Evolutionary conservation across 73 alveolate genomes (phyloP), one percentile per base, ranked within the genome.

Genomic region (Paramecium pentaurelia): DNA sequence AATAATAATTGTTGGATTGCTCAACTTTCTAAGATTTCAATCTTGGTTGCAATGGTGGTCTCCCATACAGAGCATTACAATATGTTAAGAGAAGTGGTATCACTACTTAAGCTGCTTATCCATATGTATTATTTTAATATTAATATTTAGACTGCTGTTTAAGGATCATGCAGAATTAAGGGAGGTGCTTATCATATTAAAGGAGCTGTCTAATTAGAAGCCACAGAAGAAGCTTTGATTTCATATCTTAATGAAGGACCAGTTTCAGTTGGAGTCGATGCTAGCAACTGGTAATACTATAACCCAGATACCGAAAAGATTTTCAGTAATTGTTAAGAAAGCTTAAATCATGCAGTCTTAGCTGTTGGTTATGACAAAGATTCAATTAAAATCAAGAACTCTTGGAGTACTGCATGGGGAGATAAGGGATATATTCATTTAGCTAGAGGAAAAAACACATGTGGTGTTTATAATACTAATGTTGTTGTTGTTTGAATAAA

Each of bases 21-120:
- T 93, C 98, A 18, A 75, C 83, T 47, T 86, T 51, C 86, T 92
- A 68, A 25, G 96, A 97, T 20, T 40, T 71, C 40, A 93, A 96
- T 80, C 93, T 95, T 12, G 98, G 98, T 27, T 96, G 98, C 96
- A 86, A 64, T 86, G 98, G 98, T 64, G 98, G 98, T 71, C 88
- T 88, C 59, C 93, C 93, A 93, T 92, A 70, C 58, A 51, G 92
- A 58, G 98, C 97, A 22, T 92, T 96, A 87, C 71, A 92, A 36
- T 96, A 97, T 88, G 87, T 86, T 36, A 37, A 60, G 71, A 96
- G 92, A 49, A 86, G 95, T 60, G 94, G 89, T 37, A 49, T 94
- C 20, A 51, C 87, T 34, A 36, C 93, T 18, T 95, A 86, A 38
- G 70, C 47, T 20, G 93, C 92, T 49, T 95, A 95, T 92, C 96